These are phyloP conservation scores for Mycena epipterygia DNA, from an alignment of 768 basidiomycete species.

Conservation along the genomic window DNA sequence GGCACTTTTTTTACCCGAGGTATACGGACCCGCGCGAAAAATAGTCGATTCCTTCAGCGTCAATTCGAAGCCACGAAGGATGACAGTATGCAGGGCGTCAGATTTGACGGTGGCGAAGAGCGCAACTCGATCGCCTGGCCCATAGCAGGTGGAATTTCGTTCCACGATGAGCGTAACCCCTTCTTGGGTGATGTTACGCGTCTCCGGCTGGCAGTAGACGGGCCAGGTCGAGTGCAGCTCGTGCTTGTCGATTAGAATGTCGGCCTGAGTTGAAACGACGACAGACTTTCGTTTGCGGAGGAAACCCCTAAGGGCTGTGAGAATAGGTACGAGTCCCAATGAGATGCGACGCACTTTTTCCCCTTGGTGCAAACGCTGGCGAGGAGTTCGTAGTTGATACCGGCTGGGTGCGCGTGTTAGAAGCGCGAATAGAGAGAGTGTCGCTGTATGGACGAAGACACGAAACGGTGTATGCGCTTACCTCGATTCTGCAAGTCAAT, in stretches of 20 bases:
- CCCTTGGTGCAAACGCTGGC: conserved; percentile 89
- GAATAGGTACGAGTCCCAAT: not conserved
- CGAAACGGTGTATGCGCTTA: conserved; percentile 42
- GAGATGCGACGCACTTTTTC: conserved; percentile 71
- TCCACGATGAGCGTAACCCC: conserved; percentile 83
- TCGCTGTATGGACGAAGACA: not conserved
- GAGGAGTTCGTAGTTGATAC: conserved; percentile 91
- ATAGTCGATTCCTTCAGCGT: conserved; percentile 83
- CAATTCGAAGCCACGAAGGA: conserved; percentile 88
- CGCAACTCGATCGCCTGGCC: conserved; percentile 85
- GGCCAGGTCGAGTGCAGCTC: conserved; percentile 96
- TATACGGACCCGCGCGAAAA: conserved; percentile 74
- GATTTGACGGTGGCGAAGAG: conserved; percentile 82
- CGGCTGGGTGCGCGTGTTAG: conserved; percentile 59
- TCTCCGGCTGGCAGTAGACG: conserved; percentile 84
- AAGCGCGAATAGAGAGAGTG: not conserved
- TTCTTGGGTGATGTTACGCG: conserved; percentile 73
- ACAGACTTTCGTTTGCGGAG: conserved; percentile 84
- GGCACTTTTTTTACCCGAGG: conserved; percentile 67
- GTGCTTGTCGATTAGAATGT: conserved; percentile 92
- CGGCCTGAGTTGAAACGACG: conserved; percentile 74
- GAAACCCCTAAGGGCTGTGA: conserved; percentile 69
- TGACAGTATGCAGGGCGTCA: conserved; percentile 74
- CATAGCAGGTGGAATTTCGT: conserved; percentile 84
- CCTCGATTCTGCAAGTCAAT: conserved; percentile 85